Evolutionary conservation across 2,329 filamentous ascomycete genomes (phyloP).

Genomic region (Calonectria leucothoes): DNA sequence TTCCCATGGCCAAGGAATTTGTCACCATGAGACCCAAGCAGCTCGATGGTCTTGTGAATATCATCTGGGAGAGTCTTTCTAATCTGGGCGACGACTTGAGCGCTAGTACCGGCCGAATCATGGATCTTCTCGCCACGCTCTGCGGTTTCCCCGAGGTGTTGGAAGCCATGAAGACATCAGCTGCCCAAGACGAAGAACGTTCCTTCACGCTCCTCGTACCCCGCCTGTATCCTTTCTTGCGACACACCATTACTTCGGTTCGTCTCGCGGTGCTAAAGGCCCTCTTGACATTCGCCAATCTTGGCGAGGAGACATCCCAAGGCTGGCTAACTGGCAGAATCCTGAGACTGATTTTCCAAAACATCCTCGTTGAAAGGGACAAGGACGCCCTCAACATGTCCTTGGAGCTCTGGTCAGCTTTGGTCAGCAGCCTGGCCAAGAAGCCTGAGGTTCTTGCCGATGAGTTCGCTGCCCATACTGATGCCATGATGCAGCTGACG

Average conservation of each 20-base stretch:
- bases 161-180: slow-evolving; percentile 92
- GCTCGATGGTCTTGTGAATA: slow-evolving; percentile 85
- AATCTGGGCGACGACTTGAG: slow-evolving; percentile 97
- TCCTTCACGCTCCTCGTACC: slow-evolving; percentile 95
- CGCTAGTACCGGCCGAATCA: slow-evolving; percentile 96
- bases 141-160: slow-evolving; percentile 95
- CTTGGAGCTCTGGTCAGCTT: slow-evolving; percentile 85
- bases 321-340: slow-evolving; percentile 95
- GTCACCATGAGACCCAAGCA: slow-evolving; percentile 84
- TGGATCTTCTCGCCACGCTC: slow-evolving; percentile 96
- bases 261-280: slow-evolving; percentile 93
- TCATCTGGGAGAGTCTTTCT: slow-evolving; percentile 97
- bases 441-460: slow-evolving; percentile 73
- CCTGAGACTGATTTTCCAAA: slow-evolving; percentile 91
- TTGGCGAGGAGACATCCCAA: slow-evolving; percentile 82
- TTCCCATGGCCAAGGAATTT: slow-evolving; percentile 96
- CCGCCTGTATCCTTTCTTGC: slow-evolving; percentile 92
- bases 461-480: slow-evolving; percentile 81
- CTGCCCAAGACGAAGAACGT: slow-evolving; percentile 82
- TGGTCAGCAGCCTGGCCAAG: slow-evolving; percentile 76
- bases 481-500: slow-evolving; percentile 85
- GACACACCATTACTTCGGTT: slow-evolving; percentile 97
- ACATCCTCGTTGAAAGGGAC: slow-evolving; percentile 92
- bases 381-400: slow-evolving; percentile 85
- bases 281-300: slow-evolving; percentile 89